Evolutionary conservation across 169 alveolate species (phyloP).

Genomic region (Babesia ovata): DNA sequence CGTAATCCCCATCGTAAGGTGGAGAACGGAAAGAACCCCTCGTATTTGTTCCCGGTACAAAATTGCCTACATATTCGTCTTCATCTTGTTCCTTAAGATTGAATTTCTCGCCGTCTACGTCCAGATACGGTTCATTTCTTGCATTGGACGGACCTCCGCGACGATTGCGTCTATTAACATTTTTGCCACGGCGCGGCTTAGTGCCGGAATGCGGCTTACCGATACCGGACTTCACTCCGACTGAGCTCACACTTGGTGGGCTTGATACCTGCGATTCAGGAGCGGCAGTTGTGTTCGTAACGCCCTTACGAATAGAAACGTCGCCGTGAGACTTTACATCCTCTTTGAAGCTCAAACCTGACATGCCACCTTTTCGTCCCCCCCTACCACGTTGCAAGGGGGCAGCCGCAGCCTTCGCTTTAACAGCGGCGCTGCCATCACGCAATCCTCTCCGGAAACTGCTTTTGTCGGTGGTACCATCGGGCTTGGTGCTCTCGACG

Average conservation of each 20-base stretch:
- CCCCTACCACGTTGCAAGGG: neutral
- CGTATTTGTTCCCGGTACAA: too few species aligned
- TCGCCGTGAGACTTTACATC: slow-evolving; percentile 27
- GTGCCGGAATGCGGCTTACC: too few species aligned
- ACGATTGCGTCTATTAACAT: neutral
- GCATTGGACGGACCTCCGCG: neutral
- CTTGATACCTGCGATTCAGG: neutral
- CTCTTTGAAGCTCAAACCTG: slow-evolving; percentile 54
- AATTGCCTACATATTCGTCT: too few species aligned
- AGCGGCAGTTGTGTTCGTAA: slow-evolving; percentile 3
- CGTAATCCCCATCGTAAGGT: too few species aligned
- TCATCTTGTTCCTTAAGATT: neutral
- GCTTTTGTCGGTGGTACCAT: neutral
- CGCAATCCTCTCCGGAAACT: slow-evolving; percentile 52
- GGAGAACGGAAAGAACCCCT: too few species aligned
- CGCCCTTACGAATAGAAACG: slow-evolving; percentile 19
- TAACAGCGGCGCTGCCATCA: slow-evolving; percentile 18
- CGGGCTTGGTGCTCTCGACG: neutral
- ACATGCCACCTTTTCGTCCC: neutral
- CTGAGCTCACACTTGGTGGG: neutral
- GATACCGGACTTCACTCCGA: too few species aligned
- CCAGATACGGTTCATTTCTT: neutral
- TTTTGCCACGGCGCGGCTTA: too few species aligned
- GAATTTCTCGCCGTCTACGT: slow-evolving; percentile 4
- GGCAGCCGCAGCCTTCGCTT: neutral